Evolutionary conservation across 306 rosid genomes (phyloP), one percentile per base, ranked within the genome.

Genomic region (Vicia sativa): DNA sequence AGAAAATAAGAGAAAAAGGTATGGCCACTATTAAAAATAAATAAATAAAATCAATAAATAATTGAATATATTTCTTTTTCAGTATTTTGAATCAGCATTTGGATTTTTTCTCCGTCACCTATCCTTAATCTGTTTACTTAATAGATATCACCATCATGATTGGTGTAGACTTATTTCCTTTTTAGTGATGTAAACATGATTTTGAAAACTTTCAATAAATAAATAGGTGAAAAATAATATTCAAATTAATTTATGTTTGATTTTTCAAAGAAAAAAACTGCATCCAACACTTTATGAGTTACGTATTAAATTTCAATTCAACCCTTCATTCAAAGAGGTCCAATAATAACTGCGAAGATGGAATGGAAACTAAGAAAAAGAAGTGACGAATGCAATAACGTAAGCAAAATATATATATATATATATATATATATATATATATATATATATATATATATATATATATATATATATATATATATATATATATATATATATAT

Each of bases 371-470:
- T 45, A 38, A 48, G 50, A 46, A 25, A 48, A 58, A 16, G 45
- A 42, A 45, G n/a, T 80, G 84, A 83, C 82, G 78, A 77, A 71
- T 31, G 87, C 82, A 67, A 62, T 67, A 61, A 77, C 87, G 87
- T 61, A 49, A 77, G 76, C 65, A 29, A 29, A 3, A 3, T 0
- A 28, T 29, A 29, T 29, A 29, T 28, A 3, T 0, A 28, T 29
- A 29, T 29, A 29, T 29, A 29, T 28, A 29, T 29, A 29, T 29
- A 29, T 29, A 29, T 31, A 31, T 31, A 31, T 31, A 31, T 31
- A 31, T 31, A 31, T 31, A 31, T 31, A 31, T 31, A 31, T 31
- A 31, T 31, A 31, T 31, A 31, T 31, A 31, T 31, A 31, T 31
- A 31, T 31, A 31, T 31, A 31, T 31, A 31, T 31, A 31, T 31